Percentiles rank a stretch among this genome's conserved stretches.
Evolutionary conservation across 345 rosid species (phyloP).

Genomic region (Ailanthus altissimus): DNA sequence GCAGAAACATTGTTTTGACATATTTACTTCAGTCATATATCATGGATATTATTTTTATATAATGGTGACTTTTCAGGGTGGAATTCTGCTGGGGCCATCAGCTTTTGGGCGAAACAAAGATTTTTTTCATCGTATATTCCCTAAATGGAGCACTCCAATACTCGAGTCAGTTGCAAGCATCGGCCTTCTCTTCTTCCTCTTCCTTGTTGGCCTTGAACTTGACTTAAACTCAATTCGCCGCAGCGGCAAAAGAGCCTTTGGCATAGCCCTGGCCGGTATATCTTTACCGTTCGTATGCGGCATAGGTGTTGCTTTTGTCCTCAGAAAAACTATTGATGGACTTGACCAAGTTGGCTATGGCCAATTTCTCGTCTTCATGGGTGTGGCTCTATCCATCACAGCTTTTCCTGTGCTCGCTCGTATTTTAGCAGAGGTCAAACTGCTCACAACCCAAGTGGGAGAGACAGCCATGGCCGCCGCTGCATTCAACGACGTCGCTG

Average conservation of each 20-base stretch:
- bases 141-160: constrained; percentile 69
- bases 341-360: constrained; percentile 56
- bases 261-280: constrained; percentile 74
- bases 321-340: constrained; percentile 48
- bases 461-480: constrained; percentile 93
- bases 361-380: constrained; percentile 77
- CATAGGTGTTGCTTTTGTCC: constrained; percentile 61
- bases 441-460: constrained; percentile 67
- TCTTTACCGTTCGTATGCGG: constrained; percentile 69
- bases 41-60: no score
- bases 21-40: not conserved
- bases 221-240: constrained; percentile 65
- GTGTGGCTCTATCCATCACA: constrained; percentile 92
- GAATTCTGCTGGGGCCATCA: constrained; percentile 81
- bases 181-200: constrained; percentile 87
- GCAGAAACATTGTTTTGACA: not conserved
- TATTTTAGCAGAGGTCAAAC: constrained; percentile 85
- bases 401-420: constrained; percentile 94
- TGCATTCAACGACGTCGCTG: constrained; percentile 84
- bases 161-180: constrained; percentile 79
- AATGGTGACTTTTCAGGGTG: constrained; percentile 59
- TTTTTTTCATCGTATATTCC: constrained; percentile 54
- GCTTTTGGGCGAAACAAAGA: constrained; percentile 61
- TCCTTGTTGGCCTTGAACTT: constrained; percentile 88
- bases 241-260: constrained; percentile 65